phyloP scores from a whole-genome alignment of 208 protist genomes.

The Balamuthia mandrillaris region DNA sequence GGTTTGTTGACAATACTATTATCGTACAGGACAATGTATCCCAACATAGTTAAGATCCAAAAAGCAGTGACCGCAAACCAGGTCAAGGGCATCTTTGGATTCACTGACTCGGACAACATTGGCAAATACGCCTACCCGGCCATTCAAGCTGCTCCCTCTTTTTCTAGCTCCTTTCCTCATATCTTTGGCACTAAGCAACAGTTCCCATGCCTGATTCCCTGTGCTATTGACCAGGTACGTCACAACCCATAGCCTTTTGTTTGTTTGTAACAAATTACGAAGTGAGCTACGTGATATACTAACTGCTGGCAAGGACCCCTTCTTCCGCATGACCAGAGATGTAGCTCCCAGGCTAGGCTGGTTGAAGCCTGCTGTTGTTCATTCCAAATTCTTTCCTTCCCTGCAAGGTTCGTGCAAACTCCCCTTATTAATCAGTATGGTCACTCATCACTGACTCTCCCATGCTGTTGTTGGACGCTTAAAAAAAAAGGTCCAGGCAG shows the following conservation, averaged over 20 bases:
- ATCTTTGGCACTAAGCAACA: neutral
- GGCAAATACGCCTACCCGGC: slow-evolving; percentile 87
- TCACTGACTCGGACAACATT: slow-evolving; percentile 82
- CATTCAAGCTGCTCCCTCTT: slow-evolving; percentile 94
- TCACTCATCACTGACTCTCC: too few species aligned
- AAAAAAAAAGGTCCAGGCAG: too few species aligned
- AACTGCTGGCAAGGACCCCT: slow-evolving; percentile 84
- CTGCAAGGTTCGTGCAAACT: too few species aligned
- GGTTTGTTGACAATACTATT: neutral
- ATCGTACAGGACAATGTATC: slow-evolving; percentile 87
- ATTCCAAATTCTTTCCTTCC: slow-evolving; percentile 95
- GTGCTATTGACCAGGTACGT: slow-evolving; percentile 80
- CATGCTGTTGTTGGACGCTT: too few species aligned
- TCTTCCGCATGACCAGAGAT: slow-evolving; percentile 96
- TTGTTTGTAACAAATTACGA: neutral
- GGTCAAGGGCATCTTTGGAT: slow-evolving; percentile 87
- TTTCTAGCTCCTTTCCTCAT: slow-evolving; percentile 83
- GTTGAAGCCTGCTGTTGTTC: slow-evolving; percentile 90
- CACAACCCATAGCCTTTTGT: neutral
- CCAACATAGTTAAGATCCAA: slow-evolving; percentile 87
- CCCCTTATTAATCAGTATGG: too few species aligned
- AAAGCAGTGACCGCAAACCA: slow-evolving; percentile 85
- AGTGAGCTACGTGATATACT: neutral
- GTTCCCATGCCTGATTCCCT: slow-evolving; percentile 93
- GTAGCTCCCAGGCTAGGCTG: slow-evolving; percentile 85